Base-by-base conservation (phyloP, 2,329 filamentous ascomycete species). In the Orbilia quercus region DNA sequence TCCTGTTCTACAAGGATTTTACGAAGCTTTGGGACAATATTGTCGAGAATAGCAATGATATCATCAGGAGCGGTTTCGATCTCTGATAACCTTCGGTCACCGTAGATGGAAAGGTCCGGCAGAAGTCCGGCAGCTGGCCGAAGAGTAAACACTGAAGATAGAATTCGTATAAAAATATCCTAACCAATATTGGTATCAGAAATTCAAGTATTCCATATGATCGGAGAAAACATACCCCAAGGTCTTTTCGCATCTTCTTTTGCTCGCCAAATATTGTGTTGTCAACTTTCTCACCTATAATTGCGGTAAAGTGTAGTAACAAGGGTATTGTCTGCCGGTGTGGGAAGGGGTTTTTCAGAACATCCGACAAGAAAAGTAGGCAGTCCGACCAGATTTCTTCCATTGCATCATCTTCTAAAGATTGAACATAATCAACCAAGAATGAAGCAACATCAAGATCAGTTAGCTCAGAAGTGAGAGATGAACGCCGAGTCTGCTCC, bases 351-450 rank as follows among this genome's bases (percentile, higher is more conserved):
- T 99, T 99, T 22, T 90, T 88, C 25, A 99, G 84, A 25, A 99
- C 86, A 79, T 99, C 96, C 75, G 89, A 90, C 72, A 98, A 81
- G 80, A 99, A 99, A 0, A 90, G 87, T 78, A 93, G 92, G 80
- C 94, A 99, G 79, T 99, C 94, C 42, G 89, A 85, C 95, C 95
- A 99, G 53, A 99, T 96, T 81, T 99, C 95, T 78, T 99, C 95
- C 86, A 97, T 94, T 14, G 95, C 91, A 82, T 99, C 95, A 78
- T 99, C 95, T 78, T 99, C 95, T 11, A 98, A 84, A 0, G 93
- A 95, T 28, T 87, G 87, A 0, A 92, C 90, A 80, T 99, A 99
- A 75, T 95, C 91, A 6, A 96, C 91, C 47, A 98, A 82, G 80
- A 99, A 99, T 7, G 90, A 87, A 7, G 94, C 91, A 9, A 99